Base-by-base conservation (phyloP, 192 early-diverging fungal genomes). In the Geranomyces variabilis region DNA sequence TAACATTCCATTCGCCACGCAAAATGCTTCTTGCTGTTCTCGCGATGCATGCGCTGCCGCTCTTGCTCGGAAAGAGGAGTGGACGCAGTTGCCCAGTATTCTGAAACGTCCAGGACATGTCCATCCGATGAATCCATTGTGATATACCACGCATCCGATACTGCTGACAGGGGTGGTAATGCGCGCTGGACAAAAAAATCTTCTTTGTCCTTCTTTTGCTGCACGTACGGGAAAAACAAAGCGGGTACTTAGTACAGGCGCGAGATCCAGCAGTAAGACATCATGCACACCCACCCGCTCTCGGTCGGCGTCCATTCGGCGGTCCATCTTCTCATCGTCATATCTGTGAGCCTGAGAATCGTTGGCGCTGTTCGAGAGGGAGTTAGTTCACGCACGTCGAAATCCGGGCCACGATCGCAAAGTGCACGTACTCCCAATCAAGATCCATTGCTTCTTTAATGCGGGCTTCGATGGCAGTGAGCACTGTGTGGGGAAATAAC, bases 251-350 rank as follows among this genome's bases (percentile, higher is more conserved):
- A 24, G 13, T 3, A 1, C 6, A 56, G 22, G 58, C 3, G 28
- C 24, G 29, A 12, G 7, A 0, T 13, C 8, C 12, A 48, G 64
- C 24, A 43, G 19, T 4, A 0, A 29, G 33, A 49, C 7, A 28
- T 19, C n/a, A 8, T 30, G 2, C 31, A 19, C 8, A 26, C 69
- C 24, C 46, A 72, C 70, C 30, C 70, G 17, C 21, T 72, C 70
- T 22, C 70, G 41, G 31, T 72, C 70, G 43, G 70, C 70, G 49
- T 72, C 70, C 70, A 72, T 72, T 13, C 70, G 14, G 21, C 70
- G 60, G 44, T 72, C 70, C 19, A 72, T 63, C 30, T 72, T 72
- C n/a, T 72, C 70, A 1, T 72, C 70, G 19, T 72, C 70, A 31
- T 64, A 64, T 26, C 22, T 55, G 21, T 21, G 24, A 0, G 26